Conservation (phyloP, 441 rosid species). For the Pelargonium fulgidum region DNA sequence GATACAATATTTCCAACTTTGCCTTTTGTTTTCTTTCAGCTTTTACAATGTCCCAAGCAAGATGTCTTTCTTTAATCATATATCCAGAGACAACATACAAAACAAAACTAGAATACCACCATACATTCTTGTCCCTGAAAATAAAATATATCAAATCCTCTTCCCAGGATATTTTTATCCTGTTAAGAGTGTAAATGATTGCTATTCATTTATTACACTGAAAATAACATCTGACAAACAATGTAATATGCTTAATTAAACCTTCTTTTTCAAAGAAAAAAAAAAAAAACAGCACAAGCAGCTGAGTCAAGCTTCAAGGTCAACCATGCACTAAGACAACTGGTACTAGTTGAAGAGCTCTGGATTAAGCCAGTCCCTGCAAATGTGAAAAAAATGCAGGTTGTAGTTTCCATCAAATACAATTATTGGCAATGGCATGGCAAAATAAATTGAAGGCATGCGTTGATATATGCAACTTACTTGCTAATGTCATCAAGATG, state of each 20-base stretch:
- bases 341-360: slow-evolving; percentile 64
- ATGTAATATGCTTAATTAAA: not conserved
- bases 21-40: no score
- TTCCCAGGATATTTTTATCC: not conserved
- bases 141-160: not conserved
- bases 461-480: slow-evolving; percentile 34
- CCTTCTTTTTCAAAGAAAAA: not conserved
- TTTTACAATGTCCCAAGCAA: no score
- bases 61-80: no score
- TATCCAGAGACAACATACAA: no score
- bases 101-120: no score
- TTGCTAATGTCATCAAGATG: slow-evolving; percentile 85
- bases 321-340: not conserved
- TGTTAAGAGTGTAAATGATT: not conserved
- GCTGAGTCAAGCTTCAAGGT: not conserved
- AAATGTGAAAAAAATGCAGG: slow-evolving; percentile 13
- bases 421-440: not conserved
- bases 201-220: not conserved
- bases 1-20: no score
- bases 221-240: not conserved
- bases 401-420: not conserved
- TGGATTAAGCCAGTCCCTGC: slow-evolving; percentile 92
- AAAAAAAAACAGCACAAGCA: not conserved
- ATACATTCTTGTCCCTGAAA: not conserved
- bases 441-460: not conserved